Conservation (phyloP, 1,284 basidiomycete genomes). For the Xerocomus amazonicus region DNA sequence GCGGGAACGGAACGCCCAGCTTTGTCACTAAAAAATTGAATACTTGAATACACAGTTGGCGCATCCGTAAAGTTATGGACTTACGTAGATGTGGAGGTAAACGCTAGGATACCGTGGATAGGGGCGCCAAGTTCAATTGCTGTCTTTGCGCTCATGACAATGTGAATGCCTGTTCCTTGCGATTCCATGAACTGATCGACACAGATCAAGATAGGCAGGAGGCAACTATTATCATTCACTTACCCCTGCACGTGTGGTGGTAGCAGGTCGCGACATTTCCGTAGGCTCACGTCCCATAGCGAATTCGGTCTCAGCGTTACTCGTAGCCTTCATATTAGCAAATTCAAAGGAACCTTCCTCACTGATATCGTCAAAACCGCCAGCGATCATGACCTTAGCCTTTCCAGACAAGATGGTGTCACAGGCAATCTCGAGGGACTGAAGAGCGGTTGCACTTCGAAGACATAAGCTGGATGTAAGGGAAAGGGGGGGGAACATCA, state of each 20-base stretch:
- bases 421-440: constrained; percentile 97
- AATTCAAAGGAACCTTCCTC: constrained; percentile 98
- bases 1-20: constrained; percentile 93
- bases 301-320: constrained; percentile 94
- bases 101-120: constrained; percentile 91
- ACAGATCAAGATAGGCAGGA: constrained; percentile 16
- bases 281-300: constrained; percentile 98
- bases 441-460: constrained; percentile 86
- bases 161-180: constrained; percentile 94
- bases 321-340: constrained; percentile 99
- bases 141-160: constrained; percentile 95
- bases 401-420: constrained; percentile 94
- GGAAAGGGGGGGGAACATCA: not conserved
- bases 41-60: constrained; percentile 10
- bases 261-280: constrained; percentile 97
- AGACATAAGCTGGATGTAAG: constrained; percentile 7
- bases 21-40: constrained; percentile 73
- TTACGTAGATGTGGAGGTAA: constrained; percentile 94
- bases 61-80: constrained; percentile 30
- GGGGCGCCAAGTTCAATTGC: constrained; percentile 92
- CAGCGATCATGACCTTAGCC: constrained; percentile 98
- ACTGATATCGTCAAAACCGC: constrained; percentile 96
- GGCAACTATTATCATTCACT: no score
- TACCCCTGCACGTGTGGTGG: constrained; percentile 89
- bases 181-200: constrained; percentile 86